phyloP scores from a whole-genome alignment of 306 rosid species.

The Biancaea sappan region DNA sequence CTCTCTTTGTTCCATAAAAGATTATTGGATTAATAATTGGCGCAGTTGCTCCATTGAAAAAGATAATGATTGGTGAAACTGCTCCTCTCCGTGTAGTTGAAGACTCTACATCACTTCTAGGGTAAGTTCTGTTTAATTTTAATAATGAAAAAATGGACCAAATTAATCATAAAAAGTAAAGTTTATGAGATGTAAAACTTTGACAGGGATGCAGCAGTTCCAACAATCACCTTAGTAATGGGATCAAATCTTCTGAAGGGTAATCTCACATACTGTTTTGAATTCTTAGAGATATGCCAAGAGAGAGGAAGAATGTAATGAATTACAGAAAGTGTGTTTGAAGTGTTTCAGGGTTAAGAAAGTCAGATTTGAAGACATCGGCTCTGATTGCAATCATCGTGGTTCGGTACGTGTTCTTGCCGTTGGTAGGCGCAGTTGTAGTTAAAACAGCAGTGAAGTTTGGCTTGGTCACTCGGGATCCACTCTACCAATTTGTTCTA shows the following conservation, averaged over 20 bases:
- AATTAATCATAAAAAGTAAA: no score
- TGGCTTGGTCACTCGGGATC: conserved; percentile 48
- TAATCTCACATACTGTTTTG: no score
- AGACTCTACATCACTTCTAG: conserved; percentile 46
- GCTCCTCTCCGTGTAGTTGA: conserved; percentile 57
- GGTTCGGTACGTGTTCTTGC: conserved; percentile 49
- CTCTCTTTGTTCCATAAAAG: conserved; percentile 5
- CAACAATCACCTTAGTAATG: conserved; percentile 48
- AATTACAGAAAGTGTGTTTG: neutral
- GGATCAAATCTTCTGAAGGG: conserved; percentile 65
- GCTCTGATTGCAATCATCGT: conserved; percentile 38
- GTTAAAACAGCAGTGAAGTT: conserved; percentile 44
- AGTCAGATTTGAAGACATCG: conserved; percentile 45
- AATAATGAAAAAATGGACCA: no score
- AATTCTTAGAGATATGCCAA: no score
- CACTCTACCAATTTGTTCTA: conserved; percentile 54
- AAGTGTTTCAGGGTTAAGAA: neutral
- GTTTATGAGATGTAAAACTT: no score
- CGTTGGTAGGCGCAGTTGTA: conserved; percentile 41
- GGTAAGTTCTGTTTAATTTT: conserved; percentile 48
- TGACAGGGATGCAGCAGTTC: conserved; percentile 57
- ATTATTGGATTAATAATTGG: conserved; percentile 49
- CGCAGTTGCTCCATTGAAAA: conserved; percentile 41
- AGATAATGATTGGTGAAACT: conserved; percentile 36
- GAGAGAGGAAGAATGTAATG: neutral